These are phyloP conservation scores for Vigna unguiculata DNA, from an alignment of 306 rosid species.

Conservation along the genomic window DNA sequence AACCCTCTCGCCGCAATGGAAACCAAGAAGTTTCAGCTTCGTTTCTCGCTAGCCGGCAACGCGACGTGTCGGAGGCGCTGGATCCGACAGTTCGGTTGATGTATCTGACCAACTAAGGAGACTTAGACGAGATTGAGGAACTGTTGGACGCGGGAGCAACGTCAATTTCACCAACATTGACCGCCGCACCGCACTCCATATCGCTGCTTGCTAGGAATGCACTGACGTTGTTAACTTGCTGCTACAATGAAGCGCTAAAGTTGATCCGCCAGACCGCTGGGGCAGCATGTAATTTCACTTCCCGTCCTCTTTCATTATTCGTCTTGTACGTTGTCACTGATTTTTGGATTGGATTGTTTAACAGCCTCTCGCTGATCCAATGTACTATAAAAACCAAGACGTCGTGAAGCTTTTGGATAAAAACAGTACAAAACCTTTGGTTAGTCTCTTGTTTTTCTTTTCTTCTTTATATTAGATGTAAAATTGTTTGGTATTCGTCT, in stretches of 20 bases:
- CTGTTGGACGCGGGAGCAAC: constrained; percentile 69
- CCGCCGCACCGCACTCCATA: constrained; percentile 84
- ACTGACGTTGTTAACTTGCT: constrained; percentile 70
- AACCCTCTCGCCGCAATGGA: constrained; percentile 52
- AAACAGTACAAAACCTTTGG: constrained; percentile 81
- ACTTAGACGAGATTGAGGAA: constrained; percentile 78
- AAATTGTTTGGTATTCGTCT: neutral
- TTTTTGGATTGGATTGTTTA: constrained; percentile 32
- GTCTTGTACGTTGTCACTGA: neutral
- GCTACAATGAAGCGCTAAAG: constrained; percentile 68
- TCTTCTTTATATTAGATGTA: neutral
- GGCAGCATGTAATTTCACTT: constrained; percentile 74
- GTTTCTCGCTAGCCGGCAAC: constrained; percentile 69
- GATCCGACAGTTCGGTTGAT: constrained; percentile 69
- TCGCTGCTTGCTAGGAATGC: constrained; percentile 82
- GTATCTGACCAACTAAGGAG: constrained; percentile 88
- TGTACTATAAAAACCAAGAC: constrained; percentile 72
- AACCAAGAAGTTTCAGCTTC: constrained; percentile 51
- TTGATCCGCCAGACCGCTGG: constrained; percentile 83
- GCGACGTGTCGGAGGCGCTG: constrained; percentile 45
- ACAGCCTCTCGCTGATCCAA: constrained; percentile 94
- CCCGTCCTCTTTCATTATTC: neutral
- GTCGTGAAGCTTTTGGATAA: constrained; percentile 85
- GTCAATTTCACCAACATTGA: constrained; percentile 85
- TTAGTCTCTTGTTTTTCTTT: constrained; percentile 42